Percentiles rank a stretch among this genome's conserved stretches.
These are phyloP conservation scores for Atkinsonella texensis DNA, from an alignment of 2,329 filamentous ascomycete species.

Conservation along the genomic window DNA sequence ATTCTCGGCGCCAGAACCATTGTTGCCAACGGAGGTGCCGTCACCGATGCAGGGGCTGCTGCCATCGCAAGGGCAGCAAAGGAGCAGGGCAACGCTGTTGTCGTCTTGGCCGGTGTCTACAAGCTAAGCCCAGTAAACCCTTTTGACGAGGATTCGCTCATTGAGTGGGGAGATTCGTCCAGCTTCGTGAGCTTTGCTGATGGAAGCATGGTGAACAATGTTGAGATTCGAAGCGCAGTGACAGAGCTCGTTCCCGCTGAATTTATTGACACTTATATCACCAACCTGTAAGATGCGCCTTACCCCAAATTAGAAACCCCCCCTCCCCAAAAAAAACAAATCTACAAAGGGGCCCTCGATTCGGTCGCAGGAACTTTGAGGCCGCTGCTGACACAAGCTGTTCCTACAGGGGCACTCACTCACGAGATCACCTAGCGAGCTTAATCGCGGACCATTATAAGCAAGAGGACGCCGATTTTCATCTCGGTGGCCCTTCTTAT, in stretches of 20 bases:
- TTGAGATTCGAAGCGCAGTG: slow-evolving; percentile 67
- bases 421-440: slow-evolving; percentile 59
- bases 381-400: neutral
- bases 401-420: slow-evolving; percentile 46
- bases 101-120: slow-evolving; percentile 84
- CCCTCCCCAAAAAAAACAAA: no score
- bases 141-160: slow-evolving; percentile 67
- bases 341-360: neutral
- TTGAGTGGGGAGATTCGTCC: slow-evolving; percentile 77
- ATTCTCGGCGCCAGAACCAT: slow-evolving; percentile 81
- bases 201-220: slow-evolving; percentile 63
- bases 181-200: slow-evolving; percentile 68
- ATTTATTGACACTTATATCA: slow-evolving; percentile 70
- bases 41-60: slow-evolving; percentile 73
- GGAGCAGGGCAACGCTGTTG: slow-evolving; percentile 69
- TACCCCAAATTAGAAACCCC: neutral
- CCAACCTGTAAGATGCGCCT: slow-evolving; percentile 46
- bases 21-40: slow-evolving; percentile 74
- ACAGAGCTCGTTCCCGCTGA: slow-evolving; percentile 75
- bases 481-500: slow-evolving; percentile 29
- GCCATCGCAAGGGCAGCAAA: slow-evolving; percentile 77
- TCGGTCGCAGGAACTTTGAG: neutral
- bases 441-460: slow-evolving; percentile 69
- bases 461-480: slow-evolving; percentile 55
- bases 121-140: slow-evolving; percentile 86